Conservation (phyloP, 2,329 filamentous ascomycete species). For the Apiospora hydei region DNA sequence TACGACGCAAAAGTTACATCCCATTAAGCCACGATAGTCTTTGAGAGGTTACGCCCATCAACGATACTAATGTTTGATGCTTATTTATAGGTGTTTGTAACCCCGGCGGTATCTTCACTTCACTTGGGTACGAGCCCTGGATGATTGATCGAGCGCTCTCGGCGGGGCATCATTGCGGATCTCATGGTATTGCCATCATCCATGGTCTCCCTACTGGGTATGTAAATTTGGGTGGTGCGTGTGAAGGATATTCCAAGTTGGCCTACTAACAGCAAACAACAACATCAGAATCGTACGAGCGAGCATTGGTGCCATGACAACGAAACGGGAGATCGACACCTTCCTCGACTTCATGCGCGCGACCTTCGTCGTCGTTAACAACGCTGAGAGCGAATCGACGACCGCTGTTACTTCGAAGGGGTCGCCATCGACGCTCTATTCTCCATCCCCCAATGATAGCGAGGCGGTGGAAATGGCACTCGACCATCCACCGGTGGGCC, state of each 20-base stretch:
- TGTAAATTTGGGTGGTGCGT: conserved; percentile 28
- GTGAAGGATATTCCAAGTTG: neutral
- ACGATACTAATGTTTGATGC: neutral
- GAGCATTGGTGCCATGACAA: conserved; percentile 69
- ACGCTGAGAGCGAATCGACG: neutral
- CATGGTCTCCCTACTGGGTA: conserved; percentile 62
- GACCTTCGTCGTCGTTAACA: conserved; percentile 41
- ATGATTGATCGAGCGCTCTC: conserved; percentile 63
- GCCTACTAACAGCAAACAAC: neutral
- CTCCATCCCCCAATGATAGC: neutral
- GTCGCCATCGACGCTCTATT: neutral
- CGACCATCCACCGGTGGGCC: conserved; percentile 5
- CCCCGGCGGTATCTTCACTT: conserved; percentile 55
- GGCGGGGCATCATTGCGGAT: conserved; percentile 64
- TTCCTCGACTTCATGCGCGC: conserved; percentile 55
- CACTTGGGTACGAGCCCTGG: conserved; percentile 57
- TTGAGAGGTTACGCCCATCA: neutral
- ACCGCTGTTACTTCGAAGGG: neutral
- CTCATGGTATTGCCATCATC: conserved; percentile 60
- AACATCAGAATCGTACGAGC: conserved; percentile 61
- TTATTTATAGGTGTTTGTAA: conserved; percentile 52
- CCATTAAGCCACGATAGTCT: neutral
- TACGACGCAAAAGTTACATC: neutral
- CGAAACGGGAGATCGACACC: conserved; percentile 58
- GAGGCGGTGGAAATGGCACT: neutral